Percentiles rank a stretch among this genome's conserved stretches.
Conservation (phyloP, 148 eudicot genomes). For the Cornus florida region DNA sequence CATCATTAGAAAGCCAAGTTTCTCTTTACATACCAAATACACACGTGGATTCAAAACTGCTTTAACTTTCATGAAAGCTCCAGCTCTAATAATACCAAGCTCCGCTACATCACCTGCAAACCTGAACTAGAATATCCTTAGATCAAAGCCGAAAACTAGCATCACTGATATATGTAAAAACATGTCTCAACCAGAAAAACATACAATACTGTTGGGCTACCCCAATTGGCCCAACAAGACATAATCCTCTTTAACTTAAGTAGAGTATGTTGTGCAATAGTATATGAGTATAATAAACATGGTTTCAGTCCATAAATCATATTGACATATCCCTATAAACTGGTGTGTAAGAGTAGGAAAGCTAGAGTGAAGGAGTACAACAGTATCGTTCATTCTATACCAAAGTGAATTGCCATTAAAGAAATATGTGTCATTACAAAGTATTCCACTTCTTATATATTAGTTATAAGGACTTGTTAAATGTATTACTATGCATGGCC, state of each 20-base stretch:
- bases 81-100: conserved; percentile 86
- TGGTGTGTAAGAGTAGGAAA: background rate
- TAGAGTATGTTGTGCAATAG: background rate
- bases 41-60: conserved; percentile 73
- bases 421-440: background rate
- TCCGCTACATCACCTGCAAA: conserved; percentile 87
- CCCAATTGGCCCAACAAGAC: background rate
- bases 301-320: background rate
- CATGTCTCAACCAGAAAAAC: background rate
- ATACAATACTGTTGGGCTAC: background rate
- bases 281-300: background rate
- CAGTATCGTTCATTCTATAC: background rate
- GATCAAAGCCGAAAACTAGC: conserved; percentile 6
- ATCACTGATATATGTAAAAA: background rate
- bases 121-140: conserved; percentile 43
- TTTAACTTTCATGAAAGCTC: conserved; percentile 67
- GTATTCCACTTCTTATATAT: background rate
- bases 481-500: background rate
- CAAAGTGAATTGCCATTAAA: conserved; percentile 6
- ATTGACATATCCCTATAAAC: background rate
- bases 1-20: background rate
- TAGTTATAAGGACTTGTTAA: background rate
- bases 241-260: too few relatives aligned
- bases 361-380: background rate
- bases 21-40: conserved; percentile 65